Percentiles rank a stretch among this genome's conserved stretches.
Conservation (phyloP, 179 eudicot species). For the Patellifolia procumbens region DNA sequence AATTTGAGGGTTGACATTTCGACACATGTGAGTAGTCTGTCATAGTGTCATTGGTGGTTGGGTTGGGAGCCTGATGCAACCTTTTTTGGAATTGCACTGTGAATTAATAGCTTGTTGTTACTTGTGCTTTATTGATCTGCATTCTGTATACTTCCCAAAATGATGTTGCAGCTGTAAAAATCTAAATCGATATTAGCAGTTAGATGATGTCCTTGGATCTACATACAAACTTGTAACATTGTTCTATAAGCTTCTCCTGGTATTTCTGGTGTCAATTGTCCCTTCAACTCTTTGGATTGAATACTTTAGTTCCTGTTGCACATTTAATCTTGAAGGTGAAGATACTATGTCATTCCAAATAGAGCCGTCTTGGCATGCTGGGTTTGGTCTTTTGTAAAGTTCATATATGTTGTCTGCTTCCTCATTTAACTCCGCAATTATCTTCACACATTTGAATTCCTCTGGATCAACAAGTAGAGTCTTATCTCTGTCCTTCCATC, state of each 20-base stretch:
- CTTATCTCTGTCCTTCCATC: slow-evolving; percentile 97
- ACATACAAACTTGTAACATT: slow-evolving; percentile 17
- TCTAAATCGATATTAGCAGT: slow-evolving; percentile 16
- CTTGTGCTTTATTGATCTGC: slow-evolving; percentile 19
- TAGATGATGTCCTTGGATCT: slow-evolving; percentile 25
- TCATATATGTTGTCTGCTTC: slow-evolving; percentile 75
- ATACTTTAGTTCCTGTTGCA: slow-evolving; percentile 90
- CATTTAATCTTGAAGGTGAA: slow-evolving; percentile 89
- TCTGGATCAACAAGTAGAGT: slow-evolving; percentile 91
- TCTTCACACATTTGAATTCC: slow-evolving; percentile 71
- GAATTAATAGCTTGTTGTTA: slow-evolving; percentile 9
- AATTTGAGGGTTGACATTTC: background rate
- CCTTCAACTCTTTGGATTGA: slow-evolving; percentile 79
- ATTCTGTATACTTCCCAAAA: slow-evolving; percentile 1
- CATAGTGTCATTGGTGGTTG: background rate
- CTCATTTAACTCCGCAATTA: slow-evolving; percentile 65
- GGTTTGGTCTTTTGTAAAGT: slow-evolving; percentile 71
- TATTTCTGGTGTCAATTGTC: slow-evolving; percentile 28
- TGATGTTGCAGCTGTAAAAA: slow-evolving; percentile 20
- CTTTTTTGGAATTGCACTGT: slow-evolving; percentile 6
- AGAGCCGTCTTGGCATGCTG: slow-evolving; percentile 63
- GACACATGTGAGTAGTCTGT: background rate
- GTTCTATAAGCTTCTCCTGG: slow-evolving; percentile 12
- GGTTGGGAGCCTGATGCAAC: slow-evolving; percentile 15
- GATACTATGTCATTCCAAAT: slow-evolving; percentile 91